These are phyloP conservation scores for Lodderomyces oxycetoniae DNA, from an alignment of 1,139 yeast species.

Conservation along the genomic window DNA sequence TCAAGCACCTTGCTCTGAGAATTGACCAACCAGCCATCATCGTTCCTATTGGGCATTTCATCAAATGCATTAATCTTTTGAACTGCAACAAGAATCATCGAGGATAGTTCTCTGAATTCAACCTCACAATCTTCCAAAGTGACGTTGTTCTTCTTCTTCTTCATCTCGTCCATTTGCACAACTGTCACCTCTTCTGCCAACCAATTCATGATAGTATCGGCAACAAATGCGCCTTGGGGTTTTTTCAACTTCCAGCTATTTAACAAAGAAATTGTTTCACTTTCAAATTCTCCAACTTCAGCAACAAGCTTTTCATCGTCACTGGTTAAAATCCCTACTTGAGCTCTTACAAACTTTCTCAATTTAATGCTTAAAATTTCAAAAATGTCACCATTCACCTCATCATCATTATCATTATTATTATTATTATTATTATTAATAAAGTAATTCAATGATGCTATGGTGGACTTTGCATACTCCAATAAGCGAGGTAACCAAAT, in stretches of 20 bases:
- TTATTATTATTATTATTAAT: constrained; percentile 14
- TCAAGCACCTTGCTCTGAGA: constrained; percentile 43
- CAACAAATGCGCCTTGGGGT: constrained; percentile 37
- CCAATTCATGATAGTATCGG: constrained; percentile 43
- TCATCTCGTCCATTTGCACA: not conserved
- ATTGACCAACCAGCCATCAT: constrained; percentile 59
- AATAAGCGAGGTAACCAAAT: constrained; percentile 48
- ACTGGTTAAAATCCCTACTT: constrained; percentile 17
- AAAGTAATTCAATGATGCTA: constrained; percentile 14
- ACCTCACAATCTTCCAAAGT: constrained; percentile 41
- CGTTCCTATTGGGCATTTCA: constrained; percentile 40
- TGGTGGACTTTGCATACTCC: constrained; percentile 41
- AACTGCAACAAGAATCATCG: constrained; percentile 59
- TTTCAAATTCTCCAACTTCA: constrained; percentile 18
- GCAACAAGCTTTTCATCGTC: constrained; percentile 16
- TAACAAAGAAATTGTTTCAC: constrained; percentile 18
- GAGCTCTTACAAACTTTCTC: not conserved
- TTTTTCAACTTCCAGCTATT: constrained; percentile 27
- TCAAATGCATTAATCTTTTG: constrained; percentile 47
- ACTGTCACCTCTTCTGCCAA: constrained; percentile 13
- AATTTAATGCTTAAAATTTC: constrained; percentile 7
- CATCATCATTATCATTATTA: constrained; percentile 17
- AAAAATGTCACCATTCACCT: constrained; percentile 18
- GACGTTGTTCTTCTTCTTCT: not conserved
- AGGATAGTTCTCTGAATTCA: constrained; percentile 49